A percentile compares a stretch with the other conserved stretches of the same genome.
Conservation (phyloP, 192 early-diverging fungal genomes). For the Coemansia asiatica region DNA sequence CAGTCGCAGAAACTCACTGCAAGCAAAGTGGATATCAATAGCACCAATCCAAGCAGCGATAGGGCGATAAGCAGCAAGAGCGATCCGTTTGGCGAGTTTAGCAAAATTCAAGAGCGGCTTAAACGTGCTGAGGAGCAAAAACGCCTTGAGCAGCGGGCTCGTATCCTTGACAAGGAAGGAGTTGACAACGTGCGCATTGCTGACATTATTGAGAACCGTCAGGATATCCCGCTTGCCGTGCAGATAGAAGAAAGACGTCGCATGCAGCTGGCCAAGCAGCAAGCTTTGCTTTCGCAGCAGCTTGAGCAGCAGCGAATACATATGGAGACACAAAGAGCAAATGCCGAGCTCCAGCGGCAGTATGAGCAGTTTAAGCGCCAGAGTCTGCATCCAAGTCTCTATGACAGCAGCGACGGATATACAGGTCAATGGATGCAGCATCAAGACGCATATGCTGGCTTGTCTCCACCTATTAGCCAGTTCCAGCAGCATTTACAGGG, state of each 20-base stretch:
- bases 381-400: slow-evolving; percentile 35
- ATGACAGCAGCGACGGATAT: slow-evolving; percentile 16
- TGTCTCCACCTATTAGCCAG: not conserved
- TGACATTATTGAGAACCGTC: slow-evolving; percentile 44
- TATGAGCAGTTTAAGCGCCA: slow-evolving; percentile 47
- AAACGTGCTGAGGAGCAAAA: slow-evolving; percentile 37
- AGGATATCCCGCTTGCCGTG: slow-evolving; percentile 40
- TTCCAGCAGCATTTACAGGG: slow-evolving; percentile 1
- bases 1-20: slow-evolving; percentile 18
- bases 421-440: slow-evolving; percentile 24
- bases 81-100: slow-evolving; percentile 28
- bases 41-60: not conserved
- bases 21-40: not conserved
- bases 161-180: slow-evolving; percentile 33
- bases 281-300: slow-evolving; percentile 43
- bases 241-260: slow-evolving; percentile 43
- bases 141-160: slow-evolving; percentile 23
- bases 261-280: slow-evolving; percentile 51
- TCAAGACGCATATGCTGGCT: not conserved
- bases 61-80: not conserved
- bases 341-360: slow-evolving; percentile 40
- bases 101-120: slow-evolving; percentile 35
- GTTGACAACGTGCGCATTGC: slow-evolving; percentile 44
- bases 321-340: slow-evolving; percentile 22
- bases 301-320: slow-evolving; percentile 39